Base-by-base conservation (phyloP, 257 asterid species). In the Fraxinus excelsior region DNA sequence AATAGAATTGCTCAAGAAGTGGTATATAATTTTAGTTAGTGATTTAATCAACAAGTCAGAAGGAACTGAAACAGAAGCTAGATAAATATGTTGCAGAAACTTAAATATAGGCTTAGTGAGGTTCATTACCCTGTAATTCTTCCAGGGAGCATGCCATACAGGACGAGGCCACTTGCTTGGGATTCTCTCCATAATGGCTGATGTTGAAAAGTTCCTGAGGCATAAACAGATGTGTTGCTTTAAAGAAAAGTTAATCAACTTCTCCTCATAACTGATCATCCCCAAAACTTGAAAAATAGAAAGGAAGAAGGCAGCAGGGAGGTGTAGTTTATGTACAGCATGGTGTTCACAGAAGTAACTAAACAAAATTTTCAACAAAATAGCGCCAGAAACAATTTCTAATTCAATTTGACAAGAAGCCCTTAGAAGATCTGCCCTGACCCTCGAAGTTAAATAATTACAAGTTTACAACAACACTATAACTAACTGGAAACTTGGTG, bases 81-180 rank as follows among this genome's bases (percentile, higher is more conserved):
- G 66, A 58, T 58, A 58, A 58, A 58, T n/a, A 58, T 58, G 66
- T 58, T 58, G 14, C 66, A 58, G 10, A 56, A 56, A 53, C 64
- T 42, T 42, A 42, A 37, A 14, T 40, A 60, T 10, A 78, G 70
- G 66, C 32, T 31, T 53, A 38, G 71, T 46, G 71, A 77, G 53
- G 70, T 35, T 70, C 79, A 85, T 82, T 82, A 96, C 99, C 90
- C 98, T 88, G 84, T 93, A 96, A 86, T 93, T 96, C 88, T 91
- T 96, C 99, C 99, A 96, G 16, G 97, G 98, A 32, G 97, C 81
- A 84, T 69, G 99, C 97, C 99, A 94, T 31, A 82, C 85, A 66
- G 97, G 99, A 70, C 99, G 97, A 64, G 99, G 99, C 99, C 99
- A 92, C 81, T 82, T 92, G 85, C 99, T 92, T 75, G 99, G 99